Evolutionary conservation across 2,329 filamentous ascomycete genomes (phyloP).

Genomic region (Paraphaeosphaeria sporulosa): DNA sequence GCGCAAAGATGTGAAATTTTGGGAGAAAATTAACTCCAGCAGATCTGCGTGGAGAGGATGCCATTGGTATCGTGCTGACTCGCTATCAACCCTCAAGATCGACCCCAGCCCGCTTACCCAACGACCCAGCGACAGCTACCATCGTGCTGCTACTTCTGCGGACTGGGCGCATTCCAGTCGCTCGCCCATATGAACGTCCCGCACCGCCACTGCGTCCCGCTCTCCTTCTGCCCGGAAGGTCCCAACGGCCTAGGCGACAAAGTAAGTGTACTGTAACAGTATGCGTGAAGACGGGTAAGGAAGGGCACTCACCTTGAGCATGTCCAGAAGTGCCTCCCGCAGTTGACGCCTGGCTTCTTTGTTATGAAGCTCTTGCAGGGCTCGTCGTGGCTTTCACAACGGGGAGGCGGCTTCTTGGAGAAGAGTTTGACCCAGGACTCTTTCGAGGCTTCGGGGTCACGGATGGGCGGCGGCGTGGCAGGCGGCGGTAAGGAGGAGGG

Average conservation of each 20-base stretch:
- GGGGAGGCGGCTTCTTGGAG: conserved; percentile 74
- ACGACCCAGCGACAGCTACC: background rate
- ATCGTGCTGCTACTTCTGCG: background rate
- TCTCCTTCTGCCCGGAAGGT: conserved; percentile 84
- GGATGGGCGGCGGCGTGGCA: conserved; percentile 14
- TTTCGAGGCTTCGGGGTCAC: conserved; percentile 59
- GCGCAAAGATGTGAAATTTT: background rate
- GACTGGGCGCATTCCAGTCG: conserved; percentile 60
- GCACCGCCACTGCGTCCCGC: conserved; percentile 85
- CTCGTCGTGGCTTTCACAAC: conserved; percentile 83
- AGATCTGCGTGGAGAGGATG: background rate
- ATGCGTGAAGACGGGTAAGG: background rate
- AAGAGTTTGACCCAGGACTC: conserved; percentile 89
- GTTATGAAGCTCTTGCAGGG: conserved; percentile 84
- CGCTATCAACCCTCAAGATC: background rate
- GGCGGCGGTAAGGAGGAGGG: conserved; percentile 2
- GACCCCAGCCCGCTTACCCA: background rate
- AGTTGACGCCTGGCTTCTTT: conserved; percentile 89
- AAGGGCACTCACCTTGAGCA: conserved; percentile 64
- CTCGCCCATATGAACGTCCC: conserved; percentile 79
- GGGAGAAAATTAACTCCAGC: background rate
- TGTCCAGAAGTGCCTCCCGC: conserved; percentile 71
- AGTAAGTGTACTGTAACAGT: conserved; percentile 13
- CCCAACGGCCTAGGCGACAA: conserved; percentile 70
- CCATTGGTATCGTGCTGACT: background rate